These are phyloP conservation scores for Metarhizium guizhouense DNA, from an alignment of 2,329 filamentous ascomycete species.

Conservation along the genomic window DNA sequence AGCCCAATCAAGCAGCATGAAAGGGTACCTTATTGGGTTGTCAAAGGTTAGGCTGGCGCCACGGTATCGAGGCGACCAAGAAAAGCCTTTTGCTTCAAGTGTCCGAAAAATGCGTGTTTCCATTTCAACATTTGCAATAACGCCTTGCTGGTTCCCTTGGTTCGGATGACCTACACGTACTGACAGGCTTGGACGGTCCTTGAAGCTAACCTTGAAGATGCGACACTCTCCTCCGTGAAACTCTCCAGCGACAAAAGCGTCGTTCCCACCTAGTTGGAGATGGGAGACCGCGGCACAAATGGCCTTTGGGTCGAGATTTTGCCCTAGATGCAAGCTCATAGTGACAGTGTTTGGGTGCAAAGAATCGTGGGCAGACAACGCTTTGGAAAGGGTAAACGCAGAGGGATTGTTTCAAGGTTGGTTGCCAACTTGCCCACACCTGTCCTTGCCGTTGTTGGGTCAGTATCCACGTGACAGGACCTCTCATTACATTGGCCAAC, in stretches of 20 bases:
- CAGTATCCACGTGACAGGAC: too few relatives aligned
- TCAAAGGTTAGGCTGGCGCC: conserved; percentile 1
- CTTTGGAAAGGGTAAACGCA: too few relatives aligned
- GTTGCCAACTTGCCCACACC: too few relatives aligned
- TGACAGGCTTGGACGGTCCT: background rate
- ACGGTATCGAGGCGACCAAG: background rate
- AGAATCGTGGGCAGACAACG: too few relatives aligned
- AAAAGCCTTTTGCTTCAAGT: conserved; percentile 1
- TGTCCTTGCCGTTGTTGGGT: too few relatives aligned
- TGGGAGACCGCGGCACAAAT: background rate
- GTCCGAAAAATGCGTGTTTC: background rate
- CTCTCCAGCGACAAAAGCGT: background rate
- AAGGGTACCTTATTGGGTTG: conserved; percentile 1
- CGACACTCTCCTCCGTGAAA: conserved; percentile 1
- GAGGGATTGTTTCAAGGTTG: too few relatives aligned
- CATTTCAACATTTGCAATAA: background rate
- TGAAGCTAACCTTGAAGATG: conserved; percentile 2
- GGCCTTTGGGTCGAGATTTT: too few relatives aligned
- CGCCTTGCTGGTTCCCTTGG: background rate
- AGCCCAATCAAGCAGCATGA: conserved; percentile 1
- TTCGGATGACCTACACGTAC: background rate
- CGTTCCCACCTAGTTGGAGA: background rate
- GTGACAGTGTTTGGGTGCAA: too few relatives aligned
- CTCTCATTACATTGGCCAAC: too few relatives aligned
- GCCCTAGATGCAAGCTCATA: too few relatives aligned